Evolutionary conservation across 2,329 filamentous ascomycete genomes (phyloP).

Genomic region (Colletotrichum sp.): DNA sequence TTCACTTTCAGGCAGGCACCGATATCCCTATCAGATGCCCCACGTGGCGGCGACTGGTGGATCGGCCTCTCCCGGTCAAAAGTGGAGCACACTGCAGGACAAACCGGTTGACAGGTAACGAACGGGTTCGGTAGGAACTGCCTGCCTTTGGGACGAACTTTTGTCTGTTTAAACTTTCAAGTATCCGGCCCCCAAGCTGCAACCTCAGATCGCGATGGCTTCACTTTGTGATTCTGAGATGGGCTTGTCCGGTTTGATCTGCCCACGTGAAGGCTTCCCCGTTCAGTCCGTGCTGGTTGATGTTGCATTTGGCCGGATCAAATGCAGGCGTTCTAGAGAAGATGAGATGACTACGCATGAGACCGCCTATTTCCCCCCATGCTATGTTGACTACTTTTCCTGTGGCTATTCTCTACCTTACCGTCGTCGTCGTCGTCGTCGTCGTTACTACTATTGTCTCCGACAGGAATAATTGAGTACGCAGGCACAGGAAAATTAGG

Average conservation of each 20-base stretch:
- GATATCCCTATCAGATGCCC: not conserved
- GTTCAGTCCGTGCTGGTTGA: not conserved
- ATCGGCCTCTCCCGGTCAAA: constrained; percentile 6
- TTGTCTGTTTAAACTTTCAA: not conserved
- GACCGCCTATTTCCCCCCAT: no score
- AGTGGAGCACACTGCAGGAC: not conserved
- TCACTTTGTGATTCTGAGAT: not conserved
- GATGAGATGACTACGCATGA: no score
- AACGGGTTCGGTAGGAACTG: not conserved
- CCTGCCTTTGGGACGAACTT: not conserved
- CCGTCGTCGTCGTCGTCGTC: no score
- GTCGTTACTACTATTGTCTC: no score
- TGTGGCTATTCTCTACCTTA: no score
- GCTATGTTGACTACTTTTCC: no score
- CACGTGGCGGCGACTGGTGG: not conserved
- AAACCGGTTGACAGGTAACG: not conserved
- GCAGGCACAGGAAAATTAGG: no score
- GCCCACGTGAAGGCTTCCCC: not conserved
- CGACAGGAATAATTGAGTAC: no score
- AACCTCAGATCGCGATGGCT: not conserved
- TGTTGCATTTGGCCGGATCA: not conserved
- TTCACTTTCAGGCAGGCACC: not conserved
- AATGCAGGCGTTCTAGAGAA: not conserved
- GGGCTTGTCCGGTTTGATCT: not conserved
- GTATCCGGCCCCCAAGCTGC: not conserved